Evolutionary conservation across 2,329 filamentous ascomycete genomes (phyloP).

Genomic region (Colletotrichum noveboracense): DNA sequence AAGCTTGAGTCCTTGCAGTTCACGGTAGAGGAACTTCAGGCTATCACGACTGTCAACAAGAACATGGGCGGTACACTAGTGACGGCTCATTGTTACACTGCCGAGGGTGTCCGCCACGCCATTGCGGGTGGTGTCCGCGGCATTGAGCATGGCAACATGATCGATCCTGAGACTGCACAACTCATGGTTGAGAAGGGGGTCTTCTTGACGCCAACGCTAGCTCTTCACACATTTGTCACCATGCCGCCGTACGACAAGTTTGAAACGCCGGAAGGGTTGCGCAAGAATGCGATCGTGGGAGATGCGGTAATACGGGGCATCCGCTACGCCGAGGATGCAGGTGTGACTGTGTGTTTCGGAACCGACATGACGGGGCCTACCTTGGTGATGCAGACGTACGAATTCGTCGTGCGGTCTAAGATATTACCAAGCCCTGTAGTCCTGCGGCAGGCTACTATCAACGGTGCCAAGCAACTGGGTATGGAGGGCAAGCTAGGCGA

Average conservation of each 20-base stretch:
- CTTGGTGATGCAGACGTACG: background rate
- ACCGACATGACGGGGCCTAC: background rate
- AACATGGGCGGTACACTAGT: background rate
- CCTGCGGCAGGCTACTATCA: background rate
- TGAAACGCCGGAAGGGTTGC: background rate
- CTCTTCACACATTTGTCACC: background rate
- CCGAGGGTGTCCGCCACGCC: background rate
- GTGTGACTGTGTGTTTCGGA: background rate
- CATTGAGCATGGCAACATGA: background rate
- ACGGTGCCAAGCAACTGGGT: background rate
- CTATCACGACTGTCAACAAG: background rate
- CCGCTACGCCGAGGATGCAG: background rate
- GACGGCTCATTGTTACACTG: background rate
- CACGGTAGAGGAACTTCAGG: background rate
- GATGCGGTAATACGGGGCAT: background rate
- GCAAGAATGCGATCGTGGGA: background rate
- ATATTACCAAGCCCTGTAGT: background rate
- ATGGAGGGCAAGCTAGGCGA: background rate
- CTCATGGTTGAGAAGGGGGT: background rate
- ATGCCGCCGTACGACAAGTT: background rate
- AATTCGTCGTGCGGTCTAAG: background rate
- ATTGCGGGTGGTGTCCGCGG: background rate
- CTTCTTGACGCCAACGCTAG: background rate
- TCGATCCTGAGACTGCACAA: background rate
- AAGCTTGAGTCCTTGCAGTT: background rate